Conservation (phyloP, 73 alveolate genomes). For the Stentor roeselii region DNA sequence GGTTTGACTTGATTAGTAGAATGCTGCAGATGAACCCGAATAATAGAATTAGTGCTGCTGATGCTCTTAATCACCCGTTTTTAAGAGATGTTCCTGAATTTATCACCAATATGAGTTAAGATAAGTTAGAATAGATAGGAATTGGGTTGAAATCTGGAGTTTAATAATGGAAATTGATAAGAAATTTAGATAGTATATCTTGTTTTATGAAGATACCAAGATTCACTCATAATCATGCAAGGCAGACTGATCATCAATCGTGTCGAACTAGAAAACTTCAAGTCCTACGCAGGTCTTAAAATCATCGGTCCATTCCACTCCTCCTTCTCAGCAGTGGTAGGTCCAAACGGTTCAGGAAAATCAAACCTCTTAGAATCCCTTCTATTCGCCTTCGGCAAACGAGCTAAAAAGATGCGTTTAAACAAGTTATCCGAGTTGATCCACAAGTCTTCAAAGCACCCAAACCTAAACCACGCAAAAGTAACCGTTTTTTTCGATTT, state of each 20-base stretch:
- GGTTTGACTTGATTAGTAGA: constrained; percentile 74
- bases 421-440: constrained; percentile 67
- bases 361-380: constrained; percentile 91
- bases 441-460: constrained; percentile 50
- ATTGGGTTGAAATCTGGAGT: too few species aligned
- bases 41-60: constrained; percentile 74
- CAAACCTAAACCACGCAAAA: constrained; percentile 62
- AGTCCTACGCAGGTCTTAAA: constrained; percentile 85
- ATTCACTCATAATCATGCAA: too few species aligned
- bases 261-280: constrained; percentile 87
- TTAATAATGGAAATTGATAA: too few species aligned
- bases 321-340: constrained; percentile 91
- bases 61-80: constrained; percentile 78
- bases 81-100: constrained; percentile 61
- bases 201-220: too few species aligned
- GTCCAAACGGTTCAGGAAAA: constrained; percentile 97
- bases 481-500: constrained; percentile 67
- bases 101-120: constrained; percentile 49
- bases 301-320: constrained; percentile 81
- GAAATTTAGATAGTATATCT: too few species aligned
- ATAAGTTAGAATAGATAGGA: too few species aligned
- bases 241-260: constrained; percentile 86
- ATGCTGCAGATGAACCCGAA: constrained; percentile 80
- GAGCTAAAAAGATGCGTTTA: constrained; percentile 90
- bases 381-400: constrained; percentile 93